phyloP scores from a whole-genome alignment of 177 flowering plant genomes.

The Vitis hybrid region DNA sequence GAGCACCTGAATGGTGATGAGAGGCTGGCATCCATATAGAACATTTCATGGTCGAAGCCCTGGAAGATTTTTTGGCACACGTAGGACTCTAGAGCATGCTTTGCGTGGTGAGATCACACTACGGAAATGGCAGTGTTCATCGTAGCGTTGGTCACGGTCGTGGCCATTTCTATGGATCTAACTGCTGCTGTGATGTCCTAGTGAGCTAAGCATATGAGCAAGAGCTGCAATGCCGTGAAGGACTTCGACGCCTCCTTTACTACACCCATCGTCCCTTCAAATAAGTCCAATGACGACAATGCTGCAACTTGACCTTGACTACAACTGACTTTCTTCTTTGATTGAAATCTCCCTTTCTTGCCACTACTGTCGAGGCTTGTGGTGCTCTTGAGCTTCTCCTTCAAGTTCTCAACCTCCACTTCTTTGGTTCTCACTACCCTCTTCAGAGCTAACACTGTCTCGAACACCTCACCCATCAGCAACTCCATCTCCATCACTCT shows the following conservation, averaged over 20 bases:
- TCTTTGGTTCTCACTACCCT: conserved; percentile 70
- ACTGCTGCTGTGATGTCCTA: conserved; percentile 93
- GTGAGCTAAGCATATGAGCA: conserved; percentile 82
- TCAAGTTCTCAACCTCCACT: conserved; percentile 61
- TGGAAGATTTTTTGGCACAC: conserved; percentile 70
- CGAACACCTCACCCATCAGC: conserved; percentile 70
- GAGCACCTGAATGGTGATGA: conserved; percentile 49
- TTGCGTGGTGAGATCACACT: conserved; percentile 54
- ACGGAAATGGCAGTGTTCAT: conserved; percentile 15
- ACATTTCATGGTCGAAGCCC: conserved; percentile 92
- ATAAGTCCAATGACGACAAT: conserved; percentile 60
- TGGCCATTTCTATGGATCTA: conserved; percentile 72
- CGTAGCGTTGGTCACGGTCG: conserved; percentile 13
- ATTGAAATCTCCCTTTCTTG: conserved; percentile 42
- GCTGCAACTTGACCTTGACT: conserved; percentile 42
- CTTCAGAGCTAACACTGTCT: conserved; percentile 63
- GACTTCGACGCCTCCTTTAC: conserved; percentile 69
- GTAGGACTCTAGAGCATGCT: conserved; percentile 84
- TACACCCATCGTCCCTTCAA: conserved; percentile 55
- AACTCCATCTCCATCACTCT: conserved; percentile 33
- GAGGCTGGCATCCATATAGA: conserved; percentile 93
- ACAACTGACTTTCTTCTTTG: conserved; percentile 58
- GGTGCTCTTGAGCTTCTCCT: conserved; percentile 52
- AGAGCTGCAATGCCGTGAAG: conserved; percentile 68
- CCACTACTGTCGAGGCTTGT: conserved; percentile 17